Conservation (phyloP, 2,329 filamentous ascomycete genomes). For the Gremmenia infestans region DNA sequence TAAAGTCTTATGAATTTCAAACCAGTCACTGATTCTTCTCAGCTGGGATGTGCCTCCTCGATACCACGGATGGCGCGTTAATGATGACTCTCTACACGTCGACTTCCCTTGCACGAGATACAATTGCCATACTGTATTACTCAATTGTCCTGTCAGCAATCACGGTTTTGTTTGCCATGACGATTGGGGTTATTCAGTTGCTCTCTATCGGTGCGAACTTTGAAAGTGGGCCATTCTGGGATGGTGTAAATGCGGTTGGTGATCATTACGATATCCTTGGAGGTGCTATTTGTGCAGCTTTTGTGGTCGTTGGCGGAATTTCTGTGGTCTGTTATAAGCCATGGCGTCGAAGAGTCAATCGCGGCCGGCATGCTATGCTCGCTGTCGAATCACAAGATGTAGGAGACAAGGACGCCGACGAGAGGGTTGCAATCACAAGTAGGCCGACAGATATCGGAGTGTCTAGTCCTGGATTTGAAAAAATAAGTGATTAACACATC, state of each 20-base stretch:
- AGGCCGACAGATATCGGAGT: neutral
- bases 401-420: neutral
- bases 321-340: slow-evolving; percentile 68
- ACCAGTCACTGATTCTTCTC: neutral
- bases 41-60: slow-evolving; percentile 92
- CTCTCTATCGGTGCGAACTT: slow-evolving; percentile 74
- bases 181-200: slow-evolving; percentile 82
- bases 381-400: neutral
- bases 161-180: slow-evolving; percentile 35
- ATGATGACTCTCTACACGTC: slow-evolving; percentile 94
- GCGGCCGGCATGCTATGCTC: neutral
- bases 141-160: slow-evolving; percentile 44
- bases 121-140: slow-evolving; percentile 90
- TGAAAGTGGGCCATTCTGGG: slow-evolving; percentile 78
- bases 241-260: slow-evolving; percentile 70
- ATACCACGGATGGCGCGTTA: slow-evolving; percentile 86
- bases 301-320: slow-evolving; percentile 65
- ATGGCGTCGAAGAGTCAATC: slow-evolving; percentile 61
- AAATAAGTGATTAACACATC: neutral
- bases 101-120: slow-evolving; percentile 69
- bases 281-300: slow-evolving; percentile 79
- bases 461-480: neutral
- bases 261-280: slow-evolving; percentile 85
- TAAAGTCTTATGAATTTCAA: neutral
- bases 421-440: neutral